Conservation (phyloP, 805 yeast species). For the Yarrowia deformans region DNA sequence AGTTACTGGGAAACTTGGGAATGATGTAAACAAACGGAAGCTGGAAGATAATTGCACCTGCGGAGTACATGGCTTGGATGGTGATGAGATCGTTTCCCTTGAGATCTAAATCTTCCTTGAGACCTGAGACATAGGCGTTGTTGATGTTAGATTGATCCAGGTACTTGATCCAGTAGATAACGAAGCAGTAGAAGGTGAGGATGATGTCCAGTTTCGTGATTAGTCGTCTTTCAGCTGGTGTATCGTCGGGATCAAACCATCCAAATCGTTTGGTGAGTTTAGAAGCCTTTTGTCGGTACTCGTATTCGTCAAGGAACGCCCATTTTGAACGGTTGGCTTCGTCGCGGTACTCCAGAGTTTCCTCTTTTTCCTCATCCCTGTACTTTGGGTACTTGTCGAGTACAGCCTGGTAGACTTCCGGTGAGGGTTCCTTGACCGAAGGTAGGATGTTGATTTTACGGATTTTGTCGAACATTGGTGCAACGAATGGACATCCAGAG, state of each 20-base stretch:
- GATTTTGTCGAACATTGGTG: background rate
- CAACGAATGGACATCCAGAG: too few species aligned
- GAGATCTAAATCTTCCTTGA: background rate
- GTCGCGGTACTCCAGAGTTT: background rate
- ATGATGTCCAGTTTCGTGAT: background rate
- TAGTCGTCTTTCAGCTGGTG: background rate
- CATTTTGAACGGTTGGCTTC: background rate
- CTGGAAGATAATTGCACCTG: background rate
- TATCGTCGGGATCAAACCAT: background rate
- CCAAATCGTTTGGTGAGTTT: background rate
- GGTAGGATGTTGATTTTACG: background rate
- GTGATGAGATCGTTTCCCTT: background rate
- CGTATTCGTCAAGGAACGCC: background rate
- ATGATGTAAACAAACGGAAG: background rate
- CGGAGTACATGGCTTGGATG: background rate
- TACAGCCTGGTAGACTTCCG: background rate
- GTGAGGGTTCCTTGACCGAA: background rate
- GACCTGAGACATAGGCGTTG: background rate
- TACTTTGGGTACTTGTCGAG: background rate
- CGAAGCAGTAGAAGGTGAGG: background rate
- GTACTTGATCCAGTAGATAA: background rate
- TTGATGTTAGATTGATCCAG: background rate
- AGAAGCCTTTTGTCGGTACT: background rate
- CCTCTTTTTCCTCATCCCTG: background rate
- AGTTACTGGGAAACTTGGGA: background rate